Evolutionary conservation across 2,329 filamentous ascomycete genomes (phyloP).

Genomic region (Microascus cirrosus): DNA sequence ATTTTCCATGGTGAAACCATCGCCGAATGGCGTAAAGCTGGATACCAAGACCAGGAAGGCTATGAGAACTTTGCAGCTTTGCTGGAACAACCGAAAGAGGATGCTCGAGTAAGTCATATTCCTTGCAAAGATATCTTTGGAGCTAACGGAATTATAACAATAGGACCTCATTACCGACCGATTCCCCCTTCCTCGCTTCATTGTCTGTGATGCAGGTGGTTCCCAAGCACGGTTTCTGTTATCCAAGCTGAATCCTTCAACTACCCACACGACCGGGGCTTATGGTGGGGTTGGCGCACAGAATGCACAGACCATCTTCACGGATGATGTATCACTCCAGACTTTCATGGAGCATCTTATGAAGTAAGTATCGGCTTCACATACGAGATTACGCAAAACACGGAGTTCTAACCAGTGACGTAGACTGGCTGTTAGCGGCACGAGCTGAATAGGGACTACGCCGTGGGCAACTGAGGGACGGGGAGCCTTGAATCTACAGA

Average conservation of each 20-base stretch:
- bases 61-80: conserved; percentile 91
- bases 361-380: conserved; percentile 56
- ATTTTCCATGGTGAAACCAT: conserved; percentile 99
- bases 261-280: conserved; percentile 85
- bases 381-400: not conserved
- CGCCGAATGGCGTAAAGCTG: conserved; percentile 94
- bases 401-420: conserved; percentile 8
- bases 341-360: conserved; percentile 99
- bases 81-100: conserved; percentile 89
- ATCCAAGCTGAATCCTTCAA: conserved; percentile 94
- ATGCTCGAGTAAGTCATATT: conserved; percentile 63
- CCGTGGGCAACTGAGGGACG: not conserved
- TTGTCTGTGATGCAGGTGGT: conserved; percentile 95
- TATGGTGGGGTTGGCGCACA: conserved; percentile 80
- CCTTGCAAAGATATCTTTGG: not conserved
- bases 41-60: conserved; percentile 94
- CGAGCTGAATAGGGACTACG: conserved; percentile 31
- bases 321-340: conserved; percentile 93
- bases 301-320: conserved; percentile 96
- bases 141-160: conserved; percentile 13
- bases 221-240: conserved; percentile 95
- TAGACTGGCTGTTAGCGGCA: conserved; percentile 52
- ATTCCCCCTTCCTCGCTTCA: conserved; percentile 96
- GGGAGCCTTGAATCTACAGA: not conserved
- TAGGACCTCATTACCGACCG: conserved; percentile 94